Conservation (phyloP, 2,329 filamentous ascomycete genomes). For the Sarocladium brachiariae region DNA sequence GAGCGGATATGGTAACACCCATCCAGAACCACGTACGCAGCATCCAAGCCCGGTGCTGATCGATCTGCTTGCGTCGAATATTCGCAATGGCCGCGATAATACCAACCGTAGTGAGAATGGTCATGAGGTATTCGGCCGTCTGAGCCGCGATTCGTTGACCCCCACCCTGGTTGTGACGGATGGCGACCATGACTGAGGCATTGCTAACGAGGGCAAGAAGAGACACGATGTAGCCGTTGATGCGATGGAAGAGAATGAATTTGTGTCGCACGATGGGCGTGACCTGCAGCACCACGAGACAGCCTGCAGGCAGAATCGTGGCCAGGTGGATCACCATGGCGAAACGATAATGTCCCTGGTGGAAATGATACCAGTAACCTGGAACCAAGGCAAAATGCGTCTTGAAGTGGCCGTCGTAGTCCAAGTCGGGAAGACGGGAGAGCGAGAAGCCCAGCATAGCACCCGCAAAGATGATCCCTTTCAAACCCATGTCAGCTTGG, state of each 20-base stretch:
- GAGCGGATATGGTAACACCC: slow-evolving; percentile 13
- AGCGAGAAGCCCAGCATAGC: not conserved
- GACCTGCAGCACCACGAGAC: slow-evolving; percentile 38
- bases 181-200: slow-evolving; percentile 42
- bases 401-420: slow-evolving; percentile 20
- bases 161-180: slow-evolving; percentile 42
- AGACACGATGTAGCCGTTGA: slow-evolving; percentile 48
- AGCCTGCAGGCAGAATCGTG: slow-evolving; percentile 31
- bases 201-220: slow-evolving; percentile 36
- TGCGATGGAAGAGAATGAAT: slow-evolving; percentile 43
- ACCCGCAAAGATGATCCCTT: not conserved
- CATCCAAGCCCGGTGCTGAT: slow-evolving; percentile 56
- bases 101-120: slow-evolving; percentile 15
- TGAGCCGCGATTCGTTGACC: slow-evolving; percentile 34
- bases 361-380: slow-evolving; percentile 30
- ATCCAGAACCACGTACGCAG: slow-evolving; percentile 42
- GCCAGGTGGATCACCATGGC: slow-evolving; percentile 37
- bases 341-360: slow-evolving; percentile 23
- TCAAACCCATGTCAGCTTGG: no score
- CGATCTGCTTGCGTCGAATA: slow-evolving; percentile 50
- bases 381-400: slow-evolving; percentile 15
- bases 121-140: slow-evolving; percentile 18
- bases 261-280: slow-evolving; percentile 36
- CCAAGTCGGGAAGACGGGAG: not conserved
- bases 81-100: slow-evolving; percentile 42